Base-by-base conservation (phyloP, 73 alveolate species). In the Effrenium voratum region DNA sequence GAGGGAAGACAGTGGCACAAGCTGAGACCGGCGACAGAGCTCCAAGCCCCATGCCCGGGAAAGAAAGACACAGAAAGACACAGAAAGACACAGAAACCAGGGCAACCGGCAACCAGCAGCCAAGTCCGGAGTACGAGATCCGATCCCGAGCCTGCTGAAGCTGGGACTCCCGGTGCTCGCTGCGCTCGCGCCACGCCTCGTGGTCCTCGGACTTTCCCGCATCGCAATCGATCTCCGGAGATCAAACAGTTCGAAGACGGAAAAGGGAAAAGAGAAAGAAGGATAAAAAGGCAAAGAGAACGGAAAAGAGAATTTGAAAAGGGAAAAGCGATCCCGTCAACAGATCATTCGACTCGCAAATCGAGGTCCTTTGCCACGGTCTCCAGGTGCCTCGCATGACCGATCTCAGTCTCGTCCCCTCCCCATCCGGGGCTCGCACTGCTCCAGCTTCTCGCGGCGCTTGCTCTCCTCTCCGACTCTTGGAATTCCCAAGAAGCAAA, bases 341-440 rank as follows among this genome's bases (percentile, higher is more conserved):
- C n/a, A n/a, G n/a, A n/a, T n/a, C n/a, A n/a, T n/a, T n/a, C n/a
- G n/a, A n/a, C n/a, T n/a, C n/a, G n/a, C n/a, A n/a, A n/a, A n/a
- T n/a, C n/a, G n/a, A n/a, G n/a, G 72, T 50, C 86, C 86, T 75
- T 50, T 16, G 86, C 86, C 34, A 75, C 86, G 59, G 44, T 75
- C 57, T 75, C 86, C 36, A 75, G 86, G 5, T 40, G 86, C 86
- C 86, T 75, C 10, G 24, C 40, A 13, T 4, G 76, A 5, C 30
- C 10, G 22, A 72, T 28, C 13, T 72, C 82, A 3, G 28, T 60
- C 46, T 68, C 46, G 47, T 15, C 80, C 5, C 46, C 8, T n/a
- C 80, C 46, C 15, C 22, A 5, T 75, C 86, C 24, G 59, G n/a
- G 86, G 22, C 22, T 24, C 5, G 13, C 1, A 40, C 86, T 75